phyloP scores from a whole-genome alignment of 2,329 filamentous ascomycete genomes.

The Aspergillus fumigatiaffinis region DNA sequence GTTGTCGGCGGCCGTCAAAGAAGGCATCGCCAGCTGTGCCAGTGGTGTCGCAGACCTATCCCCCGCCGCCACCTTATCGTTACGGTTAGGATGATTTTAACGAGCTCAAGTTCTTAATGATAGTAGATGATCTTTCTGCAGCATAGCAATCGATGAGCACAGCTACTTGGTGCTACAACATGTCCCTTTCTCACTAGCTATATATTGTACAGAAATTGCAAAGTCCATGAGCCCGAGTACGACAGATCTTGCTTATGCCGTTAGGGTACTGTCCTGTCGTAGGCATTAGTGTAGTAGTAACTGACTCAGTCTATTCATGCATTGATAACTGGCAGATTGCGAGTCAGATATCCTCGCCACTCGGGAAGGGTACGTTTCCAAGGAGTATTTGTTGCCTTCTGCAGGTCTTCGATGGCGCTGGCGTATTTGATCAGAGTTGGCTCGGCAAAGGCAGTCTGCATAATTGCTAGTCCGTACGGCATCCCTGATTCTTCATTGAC shows the following conservation, averaged over 20 bases:
- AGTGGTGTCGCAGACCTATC: background rate
- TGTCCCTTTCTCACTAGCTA: background rate
- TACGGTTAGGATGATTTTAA: background rate
- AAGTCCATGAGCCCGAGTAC: too few species aligned
- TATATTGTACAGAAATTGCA: too few species aligned
- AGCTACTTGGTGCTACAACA: background rate
- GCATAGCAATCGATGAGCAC: background rate
- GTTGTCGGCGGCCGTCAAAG: background rate
- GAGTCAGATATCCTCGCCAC: slow-evolving; percentile 50
- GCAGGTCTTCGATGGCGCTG: slow-evolving; percentile 61
- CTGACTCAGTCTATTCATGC: background rate
- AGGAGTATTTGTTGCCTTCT: slow-evolving; percentile 39
- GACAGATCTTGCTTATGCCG: too few species aligned
- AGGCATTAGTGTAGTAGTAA: too few species aligned
- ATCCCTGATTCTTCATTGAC: slow-evolving; percentile 52
- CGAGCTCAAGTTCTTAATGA: background rate
- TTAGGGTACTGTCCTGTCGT: too few species aligned
- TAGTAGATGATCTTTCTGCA: background rate
- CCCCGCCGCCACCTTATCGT: background rate
- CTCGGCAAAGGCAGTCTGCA: slow-evolving; percentile 61
- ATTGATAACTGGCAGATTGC: slow-evolving; percentile 33
- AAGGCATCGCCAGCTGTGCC: background rate
- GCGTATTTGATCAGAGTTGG: slow-evolving; percentile 55
- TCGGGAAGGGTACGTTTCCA: slow-evolving; percentile 49
- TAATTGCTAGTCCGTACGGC: slow-evolving; percentile 59